Evolutionary conservation across 2,329 filamentous ascomycete genomes (phyloP).

Genomic region (Scytalidium sp.): DNA sequence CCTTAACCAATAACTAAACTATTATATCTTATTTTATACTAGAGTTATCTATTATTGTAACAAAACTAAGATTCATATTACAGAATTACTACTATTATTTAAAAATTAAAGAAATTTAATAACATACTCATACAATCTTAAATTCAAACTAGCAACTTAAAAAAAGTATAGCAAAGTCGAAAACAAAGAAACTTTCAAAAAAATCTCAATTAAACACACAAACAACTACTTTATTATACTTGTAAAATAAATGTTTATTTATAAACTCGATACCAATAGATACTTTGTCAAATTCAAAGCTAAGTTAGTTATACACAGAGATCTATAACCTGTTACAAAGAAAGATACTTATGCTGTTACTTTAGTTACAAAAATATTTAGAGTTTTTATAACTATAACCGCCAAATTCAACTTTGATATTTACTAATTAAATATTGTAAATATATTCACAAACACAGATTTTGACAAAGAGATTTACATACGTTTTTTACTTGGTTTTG

Average conservation of each 20-base stretch:
- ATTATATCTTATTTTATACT: too few species aligned
- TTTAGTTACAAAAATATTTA: not conserved
- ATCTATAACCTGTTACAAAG: conserved; percentile 10
- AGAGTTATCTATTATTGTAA: too few species aligned
- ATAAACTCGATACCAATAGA: conserved; percentile 24
- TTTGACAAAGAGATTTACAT: conserved; percentile 26
- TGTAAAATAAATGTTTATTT: conserved; percentile 24
- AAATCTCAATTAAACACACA: too few species aligned
- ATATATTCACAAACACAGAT: conserved; percentile 26
- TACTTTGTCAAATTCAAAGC: conserved; percentile 19
- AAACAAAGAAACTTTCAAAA: not conserved
- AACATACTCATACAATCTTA: not conserved
- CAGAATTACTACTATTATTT: too few species aligned
- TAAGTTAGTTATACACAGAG: conserved; percentile 18
- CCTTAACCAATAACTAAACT: too few species aligned
- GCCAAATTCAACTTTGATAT: conserved; percentile 5
- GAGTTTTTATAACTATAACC: conserved; percentile 7
- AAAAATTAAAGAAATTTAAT: not conserved
- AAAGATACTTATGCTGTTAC: conserved; percentile 5
- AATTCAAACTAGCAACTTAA: not conserved
- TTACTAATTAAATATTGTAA: conserved; percentile 13
- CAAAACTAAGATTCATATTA: too few species aligned
- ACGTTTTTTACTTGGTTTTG: conserved; percentile 16
- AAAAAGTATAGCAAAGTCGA: not conserved
- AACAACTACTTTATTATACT: too few species aligned